phyloP scores from a whole-genome alignment of 2,329 filamentous ascomycete genomes.

The Epichloe festucae region DNA sequence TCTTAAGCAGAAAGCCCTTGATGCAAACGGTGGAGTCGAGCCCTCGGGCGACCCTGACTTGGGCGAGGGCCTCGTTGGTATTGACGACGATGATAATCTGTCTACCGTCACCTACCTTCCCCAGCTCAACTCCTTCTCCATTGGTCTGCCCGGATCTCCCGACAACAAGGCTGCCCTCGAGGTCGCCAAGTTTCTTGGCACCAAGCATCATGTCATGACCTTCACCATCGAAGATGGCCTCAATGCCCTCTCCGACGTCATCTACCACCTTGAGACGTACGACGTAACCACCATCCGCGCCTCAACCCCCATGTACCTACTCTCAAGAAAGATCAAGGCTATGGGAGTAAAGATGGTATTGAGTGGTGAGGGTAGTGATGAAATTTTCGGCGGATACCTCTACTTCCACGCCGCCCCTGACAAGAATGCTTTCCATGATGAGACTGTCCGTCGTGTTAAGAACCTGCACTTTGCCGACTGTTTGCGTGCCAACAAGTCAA shows the following conservation, averaged over 20 bases:
- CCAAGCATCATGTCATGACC: constrained; percentile 95
- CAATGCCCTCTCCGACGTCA: constrained; percentile 92
- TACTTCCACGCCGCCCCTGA: constrained; percentile 95
- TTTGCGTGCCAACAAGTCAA: constrained; percentile 97
- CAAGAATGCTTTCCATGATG: constrained; percentile 86
- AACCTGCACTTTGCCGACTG: constrained; percentile 96
- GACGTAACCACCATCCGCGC: constrained; percentile 98
- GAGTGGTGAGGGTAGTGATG: constrained; percentile 90
- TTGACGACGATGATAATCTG: constrained; percentile 83
- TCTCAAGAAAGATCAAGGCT: constrained; percentile 97
- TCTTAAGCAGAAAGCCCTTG: constrained; percentile 52
- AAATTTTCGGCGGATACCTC: constrained; percentile 96
- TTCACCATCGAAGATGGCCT: constrained; percentile 97
- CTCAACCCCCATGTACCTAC: constrained; percentile 95
- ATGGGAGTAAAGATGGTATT: constrained; percentile 99
- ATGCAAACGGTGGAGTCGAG: constrained; percentile 30
- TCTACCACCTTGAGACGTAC: constrained; percentile 94
- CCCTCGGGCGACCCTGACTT: constrained; percentile 38
- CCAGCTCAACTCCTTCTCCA: constrained; percentile 97
- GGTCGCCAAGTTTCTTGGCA: constrained; percentile 92
- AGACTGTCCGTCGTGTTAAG: constrained; percentile 89
- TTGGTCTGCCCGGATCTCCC: constrained; percentile 83
- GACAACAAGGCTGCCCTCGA: constrained; percentile 86
- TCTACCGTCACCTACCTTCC: constrained; percentile 84
- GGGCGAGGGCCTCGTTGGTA: constrained; percentile 71